Percentiles rank a stretch among this genome's conserved stretches.
These are phyloP conservation scores for Conticribra weissflogii DNA, from an alignment of 108 stramenopile genomes.

Conservation along the genomic window DNA sequence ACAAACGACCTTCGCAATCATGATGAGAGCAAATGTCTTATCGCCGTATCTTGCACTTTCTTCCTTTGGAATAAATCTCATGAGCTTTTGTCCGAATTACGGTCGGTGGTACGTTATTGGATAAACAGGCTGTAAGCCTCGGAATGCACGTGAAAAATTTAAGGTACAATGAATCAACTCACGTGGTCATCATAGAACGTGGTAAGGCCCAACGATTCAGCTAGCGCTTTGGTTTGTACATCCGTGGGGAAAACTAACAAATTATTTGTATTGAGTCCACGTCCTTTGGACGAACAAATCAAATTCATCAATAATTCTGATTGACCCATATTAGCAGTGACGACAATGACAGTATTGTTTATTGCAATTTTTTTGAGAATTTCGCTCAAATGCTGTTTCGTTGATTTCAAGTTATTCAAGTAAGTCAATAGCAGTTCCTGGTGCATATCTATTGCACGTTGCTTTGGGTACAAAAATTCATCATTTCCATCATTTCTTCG, in stretches of 20 bases:
- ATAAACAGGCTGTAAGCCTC: not conserved
- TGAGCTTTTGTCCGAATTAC: constrained; percentile 26
- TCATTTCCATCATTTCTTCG: constrained; percentile 34
- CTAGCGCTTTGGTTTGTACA: constrained; percentile 36
- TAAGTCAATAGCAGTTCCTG: constrained; percentile 24
- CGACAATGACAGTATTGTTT: constrained; percentile 49
- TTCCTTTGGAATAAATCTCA: constrained; percentile 47
- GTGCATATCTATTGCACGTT: constrained; percentile 13
- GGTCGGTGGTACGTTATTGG: not conserved
- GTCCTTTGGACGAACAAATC: constrained; percentile 54
- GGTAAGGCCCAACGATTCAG: constrained; percentile 47
- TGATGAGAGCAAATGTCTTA: constrained; percentile 71
- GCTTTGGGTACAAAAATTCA: constrained; percentile 30
- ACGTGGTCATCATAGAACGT: constrained; percentile 44
- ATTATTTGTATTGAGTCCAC: constrained; percentile 46
- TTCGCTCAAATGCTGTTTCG: constrained; percentile 16
- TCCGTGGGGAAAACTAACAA: constrained; percentile 51
- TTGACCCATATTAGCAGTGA: constrained; percentile 49
- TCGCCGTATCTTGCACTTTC: constrained; percentile 74
- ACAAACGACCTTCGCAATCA: constrained; percentile 86
- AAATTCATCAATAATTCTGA: constrained; percentile 57
- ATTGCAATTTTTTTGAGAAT: constrained; percentile 32
- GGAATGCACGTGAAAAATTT: not conserved
- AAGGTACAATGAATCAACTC: not conserved
- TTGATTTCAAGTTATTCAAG: constrained; percentile 22